Percentiles rank a stretch among this genome's conserved stretches.
Evolutionary conservation across 441 rosid species (phyloP).

Genomic region (Geranium incanum): DNA sequence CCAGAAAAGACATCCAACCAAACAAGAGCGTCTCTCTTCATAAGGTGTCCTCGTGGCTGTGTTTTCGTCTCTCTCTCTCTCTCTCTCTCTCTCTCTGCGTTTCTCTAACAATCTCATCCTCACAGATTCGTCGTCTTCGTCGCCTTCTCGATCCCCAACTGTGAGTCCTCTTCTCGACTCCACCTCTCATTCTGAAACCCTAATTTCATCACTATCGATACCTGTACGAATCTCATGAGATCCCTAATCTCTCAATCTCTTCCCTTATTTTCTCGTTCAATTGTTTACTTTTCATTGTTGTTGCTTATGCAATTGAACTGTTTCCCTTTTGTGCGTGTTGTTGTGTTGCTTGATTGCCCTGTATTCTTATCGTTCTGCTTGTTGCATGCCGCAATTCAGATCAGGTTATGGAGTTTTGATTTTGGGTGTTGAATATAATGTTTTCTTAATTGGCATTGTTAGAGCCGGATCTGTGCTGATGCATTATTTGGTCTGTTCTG

Average conservation of each 20-base stretch:
- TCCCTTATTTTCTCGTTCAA: not conserved
- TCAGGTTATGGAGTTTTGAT: constrained; percentile 5
- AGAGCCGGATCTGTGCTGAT: not conserved
- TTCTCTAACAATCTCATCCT: constrained; percentile 26
- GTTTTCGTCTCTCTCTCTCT: constrained; percentile 18
- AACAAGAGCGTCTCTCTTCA: constrained; percentile 27
- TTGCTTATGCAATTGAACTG: not conserved
- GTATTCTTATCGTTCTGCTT: not conserved
- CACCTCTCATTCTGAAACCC: constrained; percentile 28
- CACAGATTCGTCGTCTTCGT: constrained; percentile 22
- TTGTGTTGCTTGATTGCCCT: not conserved
- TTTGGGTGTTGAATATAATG: not conserved
- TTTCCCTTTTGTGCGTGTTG: not conserved
- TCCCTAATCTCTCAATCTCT: constrained; percentile 21
- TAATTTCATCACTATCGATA: constrained; percentile 26
- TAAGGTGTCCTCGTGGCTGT: constrained; percentile 23
- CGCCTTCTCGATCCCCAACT: constrained; percentile 30
- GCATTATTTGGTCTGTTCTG: not conserved
- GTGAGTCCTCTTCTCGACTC: constrained; percentile 31
- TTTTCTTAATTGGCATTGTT: not conserved
- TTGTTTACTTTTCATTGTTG: not conserved
- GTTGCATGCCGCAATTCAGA: constrained; percentile 5
- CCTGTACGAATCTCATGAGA: constrained; percentile 17
- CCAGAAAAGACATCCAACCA: constrained; percentile 26
- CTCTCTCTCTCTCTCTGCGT: constrained; percentile 18